Base-by-base conservation (phyloP, 768 basidiomycete genomes). In the Roridomyces roridus region DNA sequence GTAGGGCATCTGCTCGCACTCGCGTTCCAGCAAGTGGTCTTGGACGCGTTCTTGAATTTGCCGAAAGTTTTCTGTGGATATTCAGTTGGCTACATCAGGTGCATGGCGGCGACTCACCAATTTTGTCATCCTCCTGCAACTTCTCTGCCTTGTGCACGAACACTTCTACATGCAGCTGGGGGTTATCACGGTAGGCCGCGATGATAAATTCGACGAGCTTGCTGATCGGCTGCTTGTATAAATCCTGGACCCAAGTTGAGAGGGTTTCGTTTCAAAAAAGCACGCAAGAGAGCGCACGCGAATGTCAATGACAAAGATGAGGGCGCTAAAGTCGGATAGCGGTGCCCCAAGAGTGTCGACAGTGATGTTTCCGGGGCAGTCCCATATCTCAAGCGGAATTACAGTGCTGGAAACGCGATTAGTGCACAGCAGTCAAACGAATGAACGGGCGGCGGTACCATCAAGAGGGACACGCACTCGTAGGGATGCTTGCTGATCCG, bases 81-180 rank as follows among this genome's bases (percentile, higher is more conserved):
- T 6, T 51, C 25, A 53, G 47, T 41, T 9, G 58, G 46, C 20
- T 49, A 24, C 34, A 31, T 11, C 23, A 20, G 35, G 3, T 35
- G 47, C 44, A 45, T 55, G 52, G 29, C 26, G 10, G 34, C 48
- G 42, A 67, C 85, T 21, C 64, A 94, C 93, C 93, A 52, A 90
- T 85, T 70, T 94, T 90, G 69, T 96, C 95, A 60, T 96, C 94
- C 63, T 96, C 94, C 54, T 89, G 86, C 39, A 96, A 76, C 44
- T 88, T 91, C 72, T 98, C 96, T 7, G 92, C 89, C 72, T 98
- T 98, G 75, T 98, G 96, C 6, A 96, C 91, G 65, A 98, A 97
- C 28, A 98, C 88, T 68, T 96, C 93, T 24, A 98, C 80, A 61
- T 86, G 85, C 55, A 96, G 84, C 37, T 80, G 77, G 6, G 88